Evolutionary conservation across 768 basidiomycete genomes (phyloP).

Genomic region (Lactarius quietus): DNA sequence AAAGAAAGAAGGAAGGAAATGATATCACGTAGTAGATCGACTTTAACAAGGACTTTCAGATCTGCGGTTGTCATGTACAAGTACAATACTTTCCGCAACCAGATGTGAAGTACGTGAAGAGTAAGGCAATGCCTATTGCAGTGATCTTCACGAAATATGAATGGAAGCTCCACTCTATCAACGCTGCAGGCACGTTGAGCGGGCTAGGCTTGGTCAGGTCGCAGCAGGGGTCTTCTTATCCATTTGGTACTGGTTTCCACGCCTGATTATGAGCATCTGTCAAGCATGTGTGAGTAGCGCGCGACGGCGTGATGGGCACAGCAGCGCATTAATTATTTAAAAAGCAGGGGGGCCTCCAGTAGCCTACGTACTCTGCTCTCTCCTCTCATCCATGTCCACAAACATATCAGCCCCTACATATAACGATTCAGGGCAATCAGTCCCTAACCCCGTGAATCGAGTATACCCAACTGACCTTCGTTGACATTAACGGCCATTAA

Average conservation of each 20-base stretch:
- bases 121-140: background rate
- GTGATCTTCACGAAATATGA: background rate
- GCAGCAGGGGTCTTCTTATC: background rate
- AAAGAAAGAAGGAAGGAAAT: too few relatives aligned
- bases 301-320: background rate
- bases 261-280: background rate
- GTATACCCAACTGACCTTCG: background rate
- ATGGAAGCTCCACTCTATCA: background rate
- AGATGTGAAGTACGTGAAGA: background rate
- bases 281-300: background rate
- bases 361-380: background rate
- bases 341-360: background rate
- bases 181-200: background rate
- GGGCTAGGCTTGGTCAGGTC: too few relatives aligned
- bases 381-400: background rate
- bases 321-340: background rate
- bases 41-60: background rate
- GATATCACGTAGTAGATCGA: too few relatives aligned
- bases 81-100: too few relatives aligned
- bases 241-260: background rate
- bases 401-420: background rate
- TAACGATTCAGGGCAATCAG: background rate
- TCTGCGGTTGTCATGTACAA: too few relatives aligned
- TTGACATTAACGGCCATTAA: background rate
- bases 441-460: background rate